Evolutionary conservation across 2,329 filamentous ascomycete species (phyloP), one percentile per base, ranked within the genome.

Genomic region (Fusarium papillatum): DNA sequence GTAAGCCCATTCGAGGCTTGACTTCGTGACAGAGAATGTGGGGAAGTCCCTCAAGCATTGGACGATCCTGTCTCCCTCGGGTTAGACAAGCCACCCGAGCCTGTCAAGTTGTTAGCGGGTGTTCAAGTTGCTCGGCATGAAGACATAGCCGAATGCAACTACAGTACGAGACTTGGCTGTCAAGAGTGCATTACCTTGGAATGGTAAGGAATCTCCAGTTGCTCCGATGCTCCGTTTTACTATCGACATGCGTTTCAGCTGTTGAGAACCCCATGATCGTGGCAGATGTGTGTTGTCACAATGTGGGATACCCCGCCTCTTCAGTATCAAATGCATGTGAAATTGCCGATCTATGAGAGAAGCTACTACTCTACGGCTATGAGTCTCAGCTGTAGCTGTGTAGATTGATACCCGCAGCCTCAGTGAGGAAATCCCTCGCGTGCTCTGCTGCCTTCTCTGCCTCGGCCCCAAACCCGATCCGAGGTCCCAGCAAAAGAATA

Each of bases 401-500:
- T 3, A 76, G 48, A 41, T 43, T 59, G 60, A 77, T 61, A 26
- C 75, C 72, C 38, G 64, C 64, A 36, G 22, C 39, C 36, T 53
- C 29, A 8, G 29, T 71, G 29, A 78, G 31, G 22, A 77, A 78
- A n/a, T n/a, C 19, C 24, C 59, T 67, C 7, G 76, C 76, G 31
- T 72, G 46, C 11, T 43, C 57, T 29, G 62, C 76, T 31, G 76
- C 76, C 31, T 70, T 65, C 14, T 77, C 61, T 7, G 76, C 76
- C 70, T 78, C 69, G 53, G 72, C 62, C 26, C 34, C 36, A n/a
- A 78, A 77, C 2, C 43, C 68, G 41, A 78, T 68, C 10, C 50
- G 71, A 19, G 69, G 46, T 6, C 76, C 76, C 11, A 78, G 10
- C 7, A 78, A 31, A 0, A 78, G 57, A 43, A 78, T 71, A 46